A percentile compares a stretch with the other conserved stretches of the same genome.
Conservation (phyloP, 179 eudicot genomes). For the Carnegiea gigantea region DNA sequence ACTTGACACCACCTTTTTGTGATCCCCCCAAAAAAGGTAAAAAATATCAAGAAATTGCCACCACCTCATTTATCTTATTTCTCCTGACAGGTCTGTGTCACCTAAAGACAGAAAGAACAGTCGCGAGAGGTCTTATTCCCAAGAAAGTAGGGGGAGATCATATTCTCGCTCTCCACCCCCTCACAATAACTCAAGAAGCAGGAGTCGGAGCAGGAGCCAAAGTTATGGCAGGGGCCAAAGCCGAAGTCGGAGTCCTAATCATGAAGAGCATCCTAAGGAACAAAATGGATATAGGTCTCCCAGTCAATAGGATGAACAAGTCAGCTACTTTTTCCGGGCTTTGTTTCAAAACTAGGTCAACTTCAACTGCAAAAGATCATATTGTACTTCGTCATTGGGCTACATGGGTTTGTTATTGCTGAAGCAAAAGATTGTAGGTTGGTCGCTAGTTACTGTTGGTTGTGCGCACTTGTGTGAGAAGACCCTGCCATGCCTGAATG, state of each 20-base stretch:
- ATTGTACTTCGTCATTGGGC: background rate
- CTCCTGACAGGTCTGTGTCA: conserved; percentile 52
- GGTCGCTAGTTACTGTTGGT: background rate
- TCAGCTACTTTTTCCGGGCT: background rate
- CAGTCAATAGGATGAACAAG: conserved; percentile 24
- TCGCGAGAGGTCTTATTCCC: conserved; percentile 21
- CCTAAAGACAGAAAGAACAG: conserved; percentile 51
- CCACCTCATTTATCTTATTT: conserved; percentile 19
- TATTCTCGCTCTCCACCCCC: conserved; percentile 52
- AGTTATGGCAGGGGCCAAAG: conserved; percentile 26
- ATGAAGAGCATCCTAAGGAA: conserved; percentile 28
- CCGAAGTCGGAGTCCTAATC: conserved; percentile 49
- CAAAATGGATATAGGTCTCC: conserved; percentile 41
- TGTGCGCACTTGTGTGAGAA: background rate
- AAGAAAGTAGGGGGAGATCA: conserved; percentile 41
- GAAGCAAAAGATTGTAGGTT: background rate
- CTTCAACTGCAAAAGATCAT: background rate
- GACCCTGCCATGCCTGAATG: background rate
- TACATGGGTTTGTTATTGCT: background rate
- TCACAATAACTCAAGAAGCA: conserved; percentile 36
- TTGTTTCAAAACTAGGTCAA: background rate
- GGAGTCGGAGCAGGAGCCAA: conserved; percentile 39
- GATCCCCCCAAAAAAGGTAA: too few species aligned
- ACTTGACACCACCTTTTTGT: background rate
- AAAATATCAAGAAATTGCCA: background rate